A percentile compares a stretch with the other conserved stretches of the same genome.
Conservation (phyloP, 495 filamentous ascomycete species). For the Melanomma pulvis-pyrius region DNA sequence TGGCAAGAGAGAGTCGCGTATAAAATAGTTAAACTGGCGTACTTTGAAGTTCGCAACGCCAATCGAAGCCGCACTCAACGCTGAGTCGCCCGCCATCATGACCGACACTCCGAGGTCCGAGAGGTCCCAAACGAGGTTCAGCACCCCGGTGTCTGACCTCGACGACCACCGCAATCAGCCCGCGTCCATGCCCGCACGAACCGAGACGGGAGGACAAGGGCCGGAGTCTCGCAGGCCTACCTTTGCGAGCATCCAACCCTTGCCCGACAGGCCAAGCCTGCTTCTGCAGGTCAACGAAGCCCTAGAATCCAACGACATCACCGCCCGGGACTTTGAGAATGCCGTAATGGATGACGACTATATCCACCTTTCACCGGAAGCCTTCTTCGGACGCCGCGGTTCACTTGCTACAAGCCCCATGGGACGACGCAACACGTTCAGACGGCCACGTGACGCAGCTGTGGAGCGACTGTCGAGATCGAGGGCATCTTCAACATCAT, state of each 20-base stretch:
- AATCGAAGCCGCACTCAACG: slow-evolving; percentile 12
- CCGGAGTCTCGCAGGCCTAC: slow-evolving; percentile 43
- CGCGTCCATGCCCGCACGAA: slow-evolving; percentile 64
- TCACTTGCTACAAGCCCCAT: slow-evolving; percentile 26
- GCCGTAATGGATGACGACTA: slow-evolving; percentile 79
- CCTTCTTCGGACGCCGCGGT: slow-evolving; percentile 27
- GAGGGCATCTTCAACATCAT: slow-evolving; percentile 60
- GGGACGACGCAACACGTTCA: slow-evolving; percentile 41
- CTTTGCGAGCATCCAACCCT: slow-evolving; percentile 44
- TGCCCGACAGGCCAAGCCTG: slow-evolving; percentile 47
- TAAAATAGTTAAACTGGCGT: slow-evolving; percentile 29
- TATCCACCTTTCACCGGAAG: slow-evolving; percentile 44
- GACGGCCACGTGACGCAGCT: slow-evolving; percentile 44
- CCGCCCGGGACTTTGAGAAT: slow-evolving; percentile 70
- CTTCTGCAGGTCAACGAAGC: slow-evolving; percentile 52
- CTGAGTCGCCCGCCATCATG: slow-evolving; percentile 37
- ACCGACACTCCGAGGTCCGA: slow-evolving; percentile 65
- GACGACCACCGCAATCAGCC: slow-evolving; percentile 91
- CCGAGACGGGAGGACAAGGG: slow-evolving; percentile 54
- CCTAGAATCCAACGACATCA: slow-evolving; percentile 53
- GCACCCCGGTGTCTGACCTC: slow-evolving; percentile 82
- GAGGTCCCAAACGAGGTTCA: slow-evolving; percentile 61
- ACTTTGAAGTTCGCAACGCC: not conserved
- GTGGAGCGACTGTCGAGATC: slow-evolving; percentile 52
- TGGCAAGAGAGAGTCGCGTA: slow-evolving; percentile 35